Percentiles rank a stretch among this genome's conserved stretches.
Evolutionary conservation across 176 grass and related monocot genomes (phyloP).

Genomic region (Cocos nucifera): DNA sequence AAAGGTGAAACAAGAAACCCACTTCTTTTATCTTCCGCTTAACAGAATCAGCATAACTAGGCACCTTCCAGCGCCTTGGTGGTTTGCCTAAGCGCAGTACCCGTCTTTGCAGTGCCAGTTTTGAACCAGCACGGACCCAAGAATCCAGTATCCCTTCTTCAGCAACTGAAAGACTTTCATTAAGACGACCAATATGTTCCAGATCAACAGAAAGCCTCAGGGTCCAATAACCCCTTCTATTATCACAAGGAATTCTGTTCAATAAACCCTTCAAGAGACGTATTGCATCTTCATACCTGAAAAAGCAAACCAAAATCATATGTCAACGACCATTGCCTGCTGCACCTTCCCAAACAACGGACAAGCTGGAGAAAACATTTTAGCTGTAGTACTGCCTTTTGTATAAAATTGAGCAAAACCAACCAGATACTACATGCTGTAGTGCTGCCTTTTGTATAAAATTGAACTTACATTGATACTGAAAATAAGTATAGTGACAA

Average conservation of each 20-base stretch:
- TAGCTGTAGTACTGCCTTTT: too few species aligned
- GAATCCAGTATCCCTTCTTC: constrained; percentile 64
- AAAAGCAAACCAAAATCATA: constrained; percentile 3
- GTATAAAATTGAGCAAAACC: too few species aligned
- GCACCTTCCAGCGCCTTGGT: constrained; percentile 83
- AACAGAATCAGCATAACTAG: constrained; percentile 62
- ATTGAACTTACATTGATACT: too few species aligned
- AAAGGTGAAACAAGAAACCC: background rate
- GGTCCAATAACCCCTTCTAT: constrained; percentile 69
- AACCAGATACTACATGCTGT: too few species aligned
- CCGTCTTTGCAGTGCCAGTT: constrained; percentile 62
- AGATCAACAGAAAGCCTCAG: constrained; percentile 85
- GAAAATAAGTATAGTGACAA: too few species aligned
- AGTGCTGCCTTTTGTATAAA: too few species aligned
- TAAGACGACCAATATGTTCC: constrained; percentile 55
- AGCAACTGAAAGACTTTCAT: constrained; percentile 74
- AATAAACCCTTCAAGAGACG: constrained; percentile 61
- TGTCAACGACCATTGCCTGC: background rate
- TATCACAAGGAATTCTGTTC: constrained; percentile 38
- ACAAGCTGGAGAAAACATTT: too few species aligned
- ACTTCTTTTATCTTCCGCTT: constrained; percentile 71
- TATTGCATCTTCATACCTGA: constrained; percentile 86
- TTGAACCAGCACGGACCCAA: constrained; percentile 77
- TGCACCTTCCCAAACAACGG: too few species aligned
- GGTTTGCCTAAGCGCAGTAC: constrained; percentile 73